These are phyloP conservation scores for Coemansia sp. DNA, from an alignment of 192 early-diverging fungal genomes.

Conservation along the genomic window DNA sequence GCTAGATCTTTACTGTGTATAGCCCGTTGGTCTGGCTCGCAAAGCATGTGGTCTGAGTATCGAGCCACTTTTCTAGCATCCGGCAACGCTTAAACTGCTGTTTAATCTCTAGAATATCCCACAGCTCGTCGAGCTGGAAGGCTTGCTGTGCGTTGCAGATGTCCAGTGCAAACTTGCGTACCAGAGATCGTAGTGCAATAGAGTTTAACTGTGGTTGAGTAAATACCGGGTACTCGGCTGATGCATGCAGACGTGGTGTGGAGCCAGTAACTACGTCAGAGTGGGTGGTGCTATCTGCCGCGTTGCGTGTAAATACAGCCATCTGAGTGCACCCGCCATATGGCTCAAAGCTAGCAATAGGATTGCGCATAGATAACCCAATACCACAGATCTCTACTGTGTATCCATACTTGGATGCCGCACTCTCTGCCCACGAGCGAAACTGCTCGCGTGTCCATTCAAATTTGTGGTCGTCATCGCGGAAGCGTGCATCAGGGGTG, in stretches of 20 bases:
- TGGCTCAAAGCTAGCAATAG: constrained; percentile 21
- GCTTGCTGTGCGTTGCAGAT: constrained; percentile 13
- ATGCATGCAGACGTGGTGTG: constrained; percentile 27
- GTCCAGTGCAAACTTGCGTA: constrained; percentile 23
- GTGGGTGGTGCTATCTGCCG: neutral
- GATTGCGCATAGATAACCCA: constrained; percentile 41
- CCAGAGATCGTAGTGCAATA: constrained; percentile 28
- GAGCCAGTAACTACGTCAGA: constrained; percentile 8
- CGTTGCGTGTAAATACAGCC: constrained; percentile 60
- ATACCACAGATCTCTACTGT: constrained; percentile 46
- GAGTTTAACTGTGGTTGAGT: constrained; percentile 30
- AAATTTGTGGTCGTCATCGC: constrained; percentile 89
- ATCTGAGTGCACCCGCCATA: constrained; percentile 74
- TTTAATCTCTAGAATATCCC: constrained; percentile 49
- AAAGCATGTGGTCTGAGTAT: neutral
- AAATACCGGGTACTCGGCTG: constrained; percentile 59
- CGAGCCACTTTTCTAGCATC: constrained; percentile 39
- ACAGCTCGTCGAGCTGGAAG: constrained; percentile 32
- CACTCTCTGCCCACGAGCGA: constrained; percentile 63
- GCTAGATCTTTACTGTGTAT: neutral
- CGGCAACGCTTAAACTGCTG: constrained; percentile 55
- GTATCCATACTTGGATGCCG: constrained; percentile 67
- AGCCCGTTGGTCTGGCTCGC: neutral
- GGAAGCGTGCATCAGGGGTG: constrained; percentile 59
- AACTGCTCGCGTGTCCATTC: constrained; percentile 95